Base-by-base conservation (phyloP, 148 eudicot species). In the Beta vulgaris region DNA sequence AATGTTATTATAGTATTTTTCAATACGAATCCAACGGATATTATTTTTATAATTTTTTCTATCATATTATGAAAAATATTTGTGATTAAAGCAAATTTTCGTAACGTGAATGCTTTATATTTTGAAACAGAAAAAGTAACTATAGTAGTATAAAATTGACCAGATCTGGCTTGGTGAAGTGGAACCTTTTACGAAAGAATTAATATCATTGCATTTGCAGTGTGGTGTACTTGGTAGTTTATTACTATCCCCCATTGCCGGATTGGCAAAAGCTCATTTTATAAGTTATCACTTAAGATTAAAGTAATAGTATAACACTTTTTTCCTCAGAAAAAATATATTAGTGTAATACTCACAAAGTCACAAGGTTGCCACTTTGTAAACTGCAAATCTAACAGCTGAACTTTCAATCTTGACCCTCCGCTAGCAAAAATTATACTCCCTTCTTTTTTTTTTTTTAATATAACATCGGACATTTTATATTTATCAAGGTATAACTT, bases 351-450 rank as follows among this genome's bases (percentile, higher is more conserved):
- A 0, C 2, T 26, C 0, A 26, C 9, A 28, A 58, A 59, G 29
- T 59, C 29, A 59, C 63, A 61, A 61, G 40, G 66, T 23, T 61
- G 66, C 66, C n/a, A 61, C 6, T 0, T 32, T 62, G 0, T 15
- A 31, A 7, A 34, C 67, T 62, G 42, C 42, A 62, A 34, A 62
- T 62, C 67, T 62, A 62, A 62, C 34, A 62, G 67, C 40, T 62
- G 67, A 35, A 35, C 67, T 32, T 62, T 59, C 19, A 32, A 32
- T 14, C 64, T 10, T 29, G 37, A 29, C 0, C 21, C 2, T 32
- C 37, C 64, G 31, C 64, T 32, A 60, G 11, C 10, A 31, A 60
- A 46, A 23, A n/a, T n/a, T n/a, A n/a, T n/a, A n/a, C n/a, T n/a
- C n/a, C n/a, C n/a, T n/a, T n/a, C n/a, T n/a, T n/a, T n/a, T n/a